phyloP scores from a whole-genome alignment of 2,329 filamentous ascomycete genomes.

The Aquanectria penicillioides region DNA sequence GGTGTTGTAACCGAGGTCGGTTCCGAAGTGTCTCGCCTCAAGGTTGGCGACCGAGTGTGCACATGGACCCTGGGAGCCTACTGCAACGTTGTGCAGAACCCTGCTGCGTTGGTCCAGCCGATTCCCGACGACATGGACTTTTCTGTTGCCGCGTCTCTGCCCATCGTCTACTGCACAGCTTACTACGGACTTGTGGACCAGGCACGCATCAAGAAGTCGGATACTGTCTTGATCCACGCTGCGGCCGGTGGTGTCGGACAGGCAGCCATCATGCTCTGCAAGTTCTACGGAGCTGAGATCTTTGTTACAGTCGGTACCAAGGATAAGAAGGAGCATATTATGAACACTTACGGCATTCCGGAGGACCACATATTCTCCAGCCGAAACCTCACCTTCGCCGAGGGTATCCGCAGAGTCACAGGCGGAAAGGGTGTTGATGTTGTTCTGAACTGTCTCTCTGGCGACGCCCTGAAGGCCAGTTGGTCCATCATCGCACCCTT shows the following conservation, averaged over 20 bases:
- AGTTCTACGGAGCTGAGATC: conserved; percentile 36
- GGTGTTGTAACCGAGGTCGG: conserved; percentile 13
- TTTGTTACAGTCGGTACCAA: conserved; percentile 44
- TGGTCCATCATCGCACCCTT: conserved; percentile 45
- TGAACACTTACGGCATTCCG: conserved; percentile 38
- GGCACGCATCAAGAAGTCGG: conserved; percentile 12
- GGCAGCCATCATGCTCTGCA: conserved; percentile 40
- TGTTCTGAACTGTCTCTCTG: conserved; percentile 41
- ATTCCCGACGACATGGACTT: conserved; percentile 12
- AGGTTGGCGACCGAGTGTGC: conserved; percentile 11
- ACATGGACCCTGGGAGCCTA: conserved; percentile 1
- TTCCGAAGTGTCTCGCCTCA: conserved; percentile 11
- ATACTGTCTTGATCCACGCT: conserved; percentile 44
- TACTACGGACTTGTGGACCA: conserved; percentile 13
- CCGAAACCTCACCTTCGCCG: conserved; percentile 37
- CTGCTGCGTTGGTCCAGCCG: not conserved
- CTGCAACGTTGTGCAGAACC: conserved; percentile 1
- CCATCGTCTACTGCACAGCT: conserved; percentile 5
- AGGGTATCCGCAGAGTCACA: conserved; percentile 35
- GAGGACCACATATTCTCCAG: conserved; percentile 44
- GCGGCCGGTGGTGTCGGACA: conserved; percentile 36
- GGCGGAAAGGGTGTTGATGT: conserved; percentile 41
- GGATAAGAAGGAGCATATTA: conserved; percentile 43
- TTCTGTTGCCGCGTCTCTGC: conserved; percentile 1
- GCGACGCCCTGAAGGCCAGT: conserved; percentile 39